Conservation (phyloP, 768 basidiomycete genomes). For the Thelephora aurantiotincta region DNA sequence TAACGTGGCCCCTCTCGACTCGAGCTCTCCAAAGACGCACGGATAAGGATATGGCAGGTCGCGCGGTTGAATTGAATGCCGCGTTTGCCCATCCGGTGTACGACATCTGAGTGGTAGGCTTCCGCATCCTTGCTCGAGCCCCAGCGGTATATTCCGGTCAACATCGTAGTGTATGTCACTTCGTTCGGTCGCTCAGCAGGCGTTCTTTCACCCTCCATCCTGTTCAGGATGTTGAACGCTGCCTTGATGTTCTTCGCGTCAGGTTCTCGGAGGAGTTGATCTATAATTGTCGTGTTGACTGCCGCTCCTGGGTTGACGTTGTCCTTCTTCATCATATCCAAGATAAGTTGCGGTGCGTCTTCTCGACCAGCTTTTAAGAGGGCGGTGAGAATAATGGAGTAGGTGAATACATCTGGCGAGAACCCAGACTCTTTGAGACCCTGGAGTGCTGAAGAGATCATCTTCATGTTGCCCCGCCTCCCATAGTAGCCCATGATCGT, state of each 20-base stretch:
- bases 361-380: conserved; percentile 52
- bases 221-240: conserved; percentile 54
- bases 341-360: conserved; percentile 50
- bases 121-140: conserved; percentile 28
- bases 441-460: conserved; percentile 42
- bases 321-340: conserved; percentile 64
- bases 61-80: conserved; percentile 42
- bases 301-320: conserved; percentile 62
- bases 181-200: conserved; percentile 44
- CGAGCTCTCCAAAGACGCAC: conserved; percentile 42
- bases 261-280: conserved; percentile 49
- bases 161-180: conserved; percentile 72
- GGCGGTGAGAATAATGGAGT: conserved; percentile 73
- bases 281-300: conserved; percentile 70
- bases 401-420: conserved; percentile 70
- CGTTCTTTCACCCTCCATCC: conserved; percentile 49
- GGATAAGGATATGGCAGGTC: conserved; percentile 69
- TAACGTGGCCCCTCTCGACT: conserved; percentile 33
- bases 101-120: conserved; percentile 34
- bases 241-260: conserved; percentile 38
- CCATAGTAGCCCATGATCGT: conserved; percentile 60
- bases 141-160: conserved; percentile 61
- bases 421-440: conserved; percentile 40
- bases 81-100: conserved; percentile 41
- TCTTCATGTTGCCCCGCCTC: conserved; percentile 45